Percentiles rank a stretch among this genome's conserved stretches.
phyloP scores from a whole-genome alignment of 345 rosid species.

The Lumnitzera racemosa region DNA sequence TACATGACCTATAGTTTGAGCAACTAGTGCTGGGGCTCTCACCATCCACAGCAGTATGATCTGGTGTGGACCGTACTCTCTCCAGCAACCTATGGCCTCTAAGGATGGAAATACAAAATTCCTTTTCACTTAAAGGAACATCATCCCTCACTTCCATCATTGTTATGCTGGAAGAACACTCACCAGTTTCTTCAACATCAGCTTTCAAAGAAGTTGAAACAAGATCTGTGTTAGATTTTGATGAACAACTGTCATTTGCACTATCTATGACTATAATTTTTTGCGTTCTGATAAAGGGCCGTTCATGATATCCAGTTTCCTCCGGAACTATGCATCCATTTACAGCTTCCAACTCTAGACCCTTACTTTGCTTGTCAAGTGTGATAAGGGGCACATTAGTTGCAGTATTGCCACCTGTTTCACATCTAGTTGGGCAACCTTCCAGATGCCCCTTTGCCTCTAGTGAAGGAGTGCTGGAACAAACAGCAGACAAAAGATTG shows the following conservation, averaged over 20 bases:
- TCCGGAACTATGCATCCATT: slow-evolving; percentile 15
- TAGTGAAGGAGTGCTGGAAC: slow-evolving; percentile 33
- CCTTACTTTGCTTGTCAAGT: slow-evolving; percentile 14
- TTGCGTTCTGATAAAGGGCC: slow-evolving; percentile 18
- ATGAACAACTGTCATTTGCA: slow-evolving; percentile 58
- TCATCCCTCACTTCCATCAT: slow-evolving; percentile 23
- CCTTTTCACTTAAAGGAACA: slow-evolving; percentile 29
- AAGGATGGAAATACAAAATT: slow-evolving; percentile 30
- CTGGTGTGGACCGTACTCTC: slow-evolving; percentile 14
- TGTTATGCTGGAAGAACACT: slow-evolving; percentile 53
- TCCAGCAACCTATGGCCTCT: slow-evolving; percentile 26
- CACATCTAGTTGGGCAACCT: slow-evolving; percentile 15
- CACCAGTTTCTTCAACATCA: slow-evolving; percentile 45
- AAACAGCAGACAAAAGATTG: slow-evolving; percentile 34
- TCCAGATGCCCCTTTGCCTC: slow-evolving; percentile 22
- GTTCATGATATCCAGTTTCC: slow-evolving; percentile 26
- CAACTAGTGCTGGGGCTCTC: slow-evolving; percentile 21
- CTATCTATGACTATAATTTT: slow-evolving; percentile 41
- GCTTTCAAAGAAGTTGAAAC: slow-evolving; percentile 36
- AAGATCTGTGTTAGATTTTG: slow-evolving; percentile 47
- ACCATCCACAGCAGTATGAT: slow-evolving; percentile 15
- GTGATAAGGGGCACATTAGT: slow-evolving; percentile 9
- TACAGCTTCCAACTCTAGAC: slow-evolving; percentile 16
- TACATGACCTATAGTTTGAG: slow-evolving; percentile 45
- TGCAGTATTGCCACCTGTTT: slow-evolving; percentile 16